These are phyloP conservation scores for Claviceps sp. DNA, from an alignment of 2,329 filamentous ascomycete species.

Conservation along the genomic window DNA sequence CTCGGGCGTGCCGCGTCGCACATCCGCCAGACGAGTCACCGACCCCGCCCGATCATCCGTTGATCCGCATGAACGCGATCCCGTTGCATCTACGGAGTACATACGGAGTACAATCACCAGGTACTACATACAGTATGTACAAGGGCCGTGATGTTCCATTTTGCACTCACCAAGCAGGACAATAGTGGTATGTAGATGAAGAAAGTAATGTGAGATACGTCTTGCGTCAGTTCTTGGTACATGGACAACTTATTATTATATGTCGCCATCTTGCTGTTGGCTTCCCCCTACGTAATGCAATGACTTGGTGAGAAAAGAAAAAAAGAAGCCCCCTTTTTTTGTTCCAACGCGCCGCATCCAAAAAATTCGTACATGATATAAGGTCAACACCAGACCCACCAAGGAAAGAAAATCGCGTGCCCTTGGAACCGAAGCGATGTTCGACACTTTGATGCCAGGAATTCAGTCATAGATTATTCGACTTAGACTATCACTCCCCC, in stretches of 20 bases:
- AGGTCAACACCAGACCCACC: neutral
- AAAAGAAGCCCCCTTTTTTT: neutral
- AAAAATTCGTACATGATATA: neutral
- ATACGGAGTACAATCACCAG: too few species aligned
- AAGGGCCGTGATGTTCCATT: too few species aligned
- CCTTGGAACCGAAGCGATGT: too few species aligned
- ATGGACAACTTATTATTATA: neutral
- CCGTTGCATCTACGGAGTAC: too few species aligned
- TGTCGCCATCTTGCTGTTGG: neutral
- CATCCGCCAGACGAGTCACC: too few species aligned
- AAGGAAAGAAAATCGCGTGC: neutral
- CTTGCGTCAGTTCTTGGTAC: conserved; percentile 1
- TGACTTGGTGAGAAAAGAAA: neutral
- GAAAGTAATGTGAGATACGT: neutral
- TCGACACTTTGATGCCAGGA: too few species aligned
- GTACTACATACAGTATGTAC: too few species aligned
- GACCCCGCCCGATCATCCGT: neutral
- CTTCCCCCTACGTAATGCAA: neutral
- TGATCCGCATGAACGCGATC: neutral
- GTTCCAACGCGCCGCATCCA: neutral
- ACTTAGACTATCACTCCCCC: neutral
- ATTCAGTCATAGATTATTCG: too few species aligned
- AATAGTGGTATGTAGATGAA: neutral
- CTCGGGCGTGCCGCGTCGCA: too few species aligned
- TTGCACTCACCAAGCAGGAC: neutral